phyloP scores from a whole-genome alignment of 2,329 filamentous ascomycete genomes.

The Penicillium olsonii region DNA sequence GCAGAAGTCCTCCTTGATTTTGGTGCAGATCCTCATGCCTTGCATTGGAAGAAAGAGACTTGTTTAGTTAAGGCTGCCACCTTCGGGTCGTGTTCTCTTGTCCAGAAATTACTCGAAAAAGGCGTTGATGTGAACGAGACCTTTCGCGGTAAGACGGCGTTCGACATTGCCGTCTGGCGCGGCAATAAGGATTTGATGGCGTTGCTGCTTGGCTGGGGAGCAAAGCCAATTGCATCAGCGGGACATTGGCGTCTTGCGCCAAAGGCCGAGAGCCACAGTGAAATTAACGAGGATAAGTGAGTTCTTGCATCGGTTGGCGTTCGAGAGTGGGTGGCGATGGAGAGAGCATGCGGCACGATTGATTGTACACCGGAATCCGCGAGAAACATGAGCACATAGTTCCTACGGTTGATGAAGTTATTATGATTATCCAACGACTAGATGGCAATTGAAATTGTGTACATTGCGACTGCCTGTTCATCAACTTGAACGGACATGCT shows the following conservation, averaged over 20 bases:
- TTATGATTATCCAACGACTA: too few species aligned
- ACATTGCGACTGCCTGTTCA: too few species aligned
- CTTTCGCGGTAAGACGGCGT: neutral
- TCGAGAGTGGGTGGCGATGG: too few species aligned
- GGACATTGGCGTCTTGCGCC: neutral
- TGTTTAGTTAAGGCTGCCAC: neutral
- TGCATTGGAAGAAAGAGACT: neutral
- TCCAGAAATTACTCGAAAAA: neutral
- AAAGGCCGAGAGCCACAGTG: neutral
- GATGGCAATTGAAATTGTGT: too few species aligned
- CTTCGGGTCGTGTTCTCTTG: neutral
- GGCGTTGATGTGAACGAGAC: constrained; percentile 4
- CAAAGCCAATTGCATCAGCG: neutral
- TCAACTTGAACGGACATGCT: neutral
- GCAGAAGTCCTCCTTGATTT: neutral
- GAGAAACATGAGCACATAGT: too few species aligned
- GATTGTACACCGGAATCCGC: too few species aligned
- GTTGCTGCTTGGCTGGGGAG: constrained; percentile 2
- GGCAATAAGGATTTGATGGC: neutral
- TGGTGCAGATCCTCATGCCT: constrained; percentile 1
- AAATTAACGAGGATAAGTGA: neutral
- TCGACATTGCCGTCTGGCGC: neutral
- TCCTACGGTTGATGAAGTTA: too few species aligned
- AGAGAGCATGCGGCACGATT: too few species aligned
- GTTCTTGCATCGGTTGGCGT: too few species aligned